Conservation (phyloP, 1,284 basidiomycete genomes). For the Leucoagaricus sp. region DNA sequence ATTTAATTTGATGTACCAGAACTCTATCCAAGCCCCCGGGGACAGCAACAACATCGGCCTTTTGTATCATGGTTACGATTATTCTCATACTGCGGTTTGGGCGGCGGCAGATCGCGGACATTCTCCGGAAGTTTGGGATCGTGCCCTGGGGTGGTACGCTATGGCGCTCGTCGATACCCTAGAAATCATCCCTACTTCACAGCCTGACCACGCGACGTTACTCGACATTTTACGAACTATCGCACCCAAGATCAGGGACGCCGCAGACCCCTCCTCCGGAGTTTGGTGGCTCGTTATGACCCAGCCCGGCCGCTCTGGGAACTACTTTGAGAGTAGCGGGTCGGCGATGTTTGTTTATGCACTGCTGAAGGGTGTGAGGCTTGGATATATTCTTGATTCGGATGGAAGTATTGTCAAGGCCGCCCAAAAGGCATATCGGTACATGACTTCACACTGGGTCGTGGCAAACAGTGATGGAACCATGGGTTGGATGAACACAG, state of each 20-base stretch:
- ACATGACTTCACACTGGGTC: slow-evolving; percentile 43
- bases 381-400: slow-evolving; percentile 40
- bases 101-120: slow-evolving; percentile 47
- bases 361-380: slow-evolving; percentile 43
- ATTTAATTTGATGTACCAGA: slow-evolving; percentile 45
- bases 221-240: slow-evolving; percentile 36
- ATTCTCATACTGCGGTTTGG: slow-evolving; percentile 43
- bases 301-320: slow-evolving; percentile 44
- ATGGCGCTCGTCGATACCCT: slow-evolving; percentile 53
- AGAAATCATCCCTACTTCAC: slow-evolving; percentile 37
- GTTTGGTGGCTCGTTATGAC: slow-evolving; percentile 54
- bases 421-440: slow-evolving; percentile 44
- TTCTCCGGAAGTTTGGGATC: slow-evolving; percentile 50
- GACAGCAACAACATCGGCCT: slow-evolving; percentile 41
- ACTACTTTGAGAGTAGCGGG: slow-evolving; percentile 54
- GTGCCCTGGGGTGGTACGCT: slow-evolving; percentile 50
- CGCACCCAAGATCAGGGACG: slow-evolving; percentile 37
- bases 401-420: slow-evolving; percentile 40
- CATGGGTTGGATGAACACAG: slow-evolving; percentile 45
- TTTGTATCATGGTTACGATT: slow-evolving; percentile 53
- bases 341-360: slow-evolving; percentile 50
- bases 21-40: slow-evolving; percentile 40
- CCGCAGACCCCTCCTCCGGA: slow-evolving; percentile 41
- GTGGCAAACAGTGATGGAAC: slow-evolving; percentile 43
- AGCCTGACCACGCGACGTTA: slow-evolving; percentile 32